Conservation (phyloP, 2,329 filamentous ascomycete species). For the Coniella vitis region DNA sequence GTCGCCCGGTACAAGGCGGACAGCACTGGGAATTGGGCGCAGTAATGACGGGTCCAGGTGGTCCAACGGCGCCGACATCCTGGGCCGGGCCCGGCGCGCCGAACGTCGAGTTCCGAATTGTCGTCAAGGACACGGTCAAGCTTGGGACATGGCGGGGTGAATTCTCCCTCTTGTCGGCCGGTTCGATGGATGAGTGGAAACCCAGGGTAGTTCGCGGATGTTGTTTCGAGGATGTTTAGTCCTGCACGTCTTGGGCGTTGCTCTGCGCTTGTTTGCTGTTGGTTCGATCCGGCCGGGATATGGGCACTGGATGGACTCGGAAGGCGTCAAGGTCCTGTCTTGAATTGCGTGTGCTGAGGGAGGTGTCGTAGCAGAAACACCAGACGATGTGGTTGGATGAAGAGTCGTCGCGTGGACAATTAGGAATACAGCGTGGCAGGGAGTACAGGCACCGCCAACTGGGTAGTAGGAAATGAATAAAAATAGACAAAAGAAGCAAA, state of each 20-base stretch:
- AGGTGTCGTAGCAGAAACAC: slow-evolving; percentile 4
- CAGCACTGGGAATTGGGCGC: slow-evolving; percentile 34
- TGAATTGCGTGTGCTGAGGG: background rate
- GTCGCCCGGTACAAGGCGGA: slow-evolving; percentile 41
- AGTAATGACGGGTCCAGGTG: slow-evolving; percentile 28
- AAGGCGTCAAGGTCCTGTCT: background rate
- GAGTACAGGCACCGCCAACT: too few relatives aligned
- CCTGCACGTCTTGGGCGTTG: too few relatives aligned
- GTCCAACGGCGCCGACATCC: slow-evolving; percentile 22
- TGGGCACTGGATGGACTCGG: too few relatives aligned
- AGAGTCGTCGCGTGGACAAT: slow-evolving; percentile 5
- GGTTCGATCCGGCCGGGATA: background rate
- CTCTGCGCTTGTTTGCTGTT: background rate
- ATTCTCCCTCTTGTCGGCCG: slow-evolving; percentile 20
- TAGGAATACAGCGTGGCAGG: background rate
- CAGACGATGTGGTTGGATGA: slow-evolving; percentile 3
- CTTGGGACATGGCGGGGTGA: slow-evolving; percentile 22
- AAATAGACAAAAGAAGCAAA: background rate
- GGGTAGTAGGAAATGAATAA: too few relatives aligned
- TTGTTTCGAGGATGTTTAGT: too few relatives aligned
- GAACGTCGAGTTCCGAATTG: slow-evolving; percentile 8
- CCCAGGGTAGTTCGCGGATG: slow-evolving; percentile 4
- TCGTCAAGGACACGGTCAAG: slow-evolving; percentile 22
- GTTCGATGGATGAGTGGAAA: background rate
- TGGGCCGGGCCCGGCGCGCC: slow-evolving; percentile 17